Base-by-base conservation (phyloP, 768 basidiomycete genomes). In the Boletus rubropictus region DNA sequence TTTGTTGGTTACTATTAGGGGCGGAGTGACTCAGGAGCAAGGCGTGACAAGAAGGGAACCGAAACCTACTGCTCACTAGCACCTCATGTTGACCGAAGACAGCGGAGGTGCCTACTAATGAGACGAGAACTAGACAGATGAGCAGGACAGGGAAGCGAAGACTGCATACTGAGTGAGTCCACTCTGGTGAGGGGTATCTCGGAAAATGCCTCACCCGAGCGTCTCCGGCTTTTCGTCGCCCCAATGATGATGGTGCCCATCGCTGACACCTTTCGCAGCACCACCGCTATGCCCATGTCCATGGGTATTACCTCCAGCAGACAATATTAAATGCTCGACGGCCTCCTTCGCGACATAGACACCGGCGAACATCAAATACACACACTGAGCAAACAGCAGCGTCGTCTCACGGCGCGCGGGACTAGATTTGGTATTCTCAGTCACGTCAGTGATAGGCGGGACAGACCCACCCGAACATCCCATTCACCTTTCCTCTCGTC, bases 281-380 rank as follows among this genome's bases (percentile, higher is more conserved):
- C 82, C 80, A 49, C 83, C 80, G 55, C 85, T 79, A 55, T 86
- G 84, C 17, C 79, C 77, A 31, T 67, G 66, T 1, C 69, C 72
- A 18, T 76, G 73, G 81, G 73, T 89, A 85, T 45, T 90, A 80
- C 54, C 92, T 86, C 80, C 86, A 7, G 79, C 77, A 39, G 82
- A 82, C 35, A 97, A 73, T 14, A 99, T 64, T 33, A 96, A 66
- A 67, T 95, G 93, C 67, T 99, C 95, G 4, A 98, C 75, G 1
- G 93, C 88, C 74, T 99, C 96, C 61, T 99, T 98, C 59, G 91
- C 93, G 15, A 98, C 86, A 69, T 98, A 99, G 3, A 97, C 86
- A 0, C 90, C 82, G 0, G 92, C 81, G 62, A 98, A 99, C 72
- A 95, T 82, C 46, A 99, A 73, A 66, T 96, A 98, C 11, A 99